These are phyloP conservation scores for Phytophthora hibernalis DNA, from an alignment of 352 stramenopile genomes.

Conservation along the genomic window DNA sequence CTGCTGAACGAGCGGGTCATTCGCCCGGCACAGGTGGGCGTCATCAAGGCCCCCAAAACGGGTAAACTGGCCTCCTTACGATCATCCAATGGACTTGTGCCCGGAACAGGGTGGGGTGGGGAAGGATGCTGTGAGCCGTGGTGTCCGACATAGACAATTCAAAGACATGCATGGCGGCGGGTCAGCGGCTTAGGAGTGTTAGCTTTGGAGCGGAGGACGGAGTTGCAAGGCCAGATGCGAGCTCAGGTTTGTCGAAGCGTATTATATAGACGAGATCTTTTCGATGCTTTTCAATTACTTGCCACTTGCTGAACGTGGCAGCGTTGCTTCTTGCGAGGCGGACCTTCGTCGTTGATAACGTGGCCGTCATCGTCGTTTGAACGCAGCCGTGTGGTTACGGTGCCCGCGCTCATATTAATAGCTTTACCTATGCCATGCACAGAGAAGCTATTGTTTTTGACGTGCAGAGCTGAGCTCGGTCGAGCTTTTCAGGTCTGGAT, in stretches of 20 bases:
- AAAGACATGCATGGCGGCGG: neutral
- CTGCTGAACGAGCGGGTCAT: slow-evolving; percentile 96
- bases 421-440: no score
- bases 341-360: no score
- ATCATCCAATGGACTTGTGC: neutral
- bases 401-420: no score
- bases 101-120: neutral
- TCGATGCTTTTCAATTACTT: slow-evolving; percentile 17
- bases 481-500: no score
- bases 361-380: no score
- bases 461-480: no score
- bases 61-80: slow-evolving; percentile 20
- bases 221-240: slow-evolving; percentile 7
- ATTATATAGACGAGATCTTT: slow-evolving; percentile 40
- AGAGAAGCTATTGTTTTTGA: no score
- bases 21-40: slow-evolving; percentile 96
- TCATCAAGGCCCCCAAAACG: slow-evolving; percentile 68
- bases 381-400: no score
- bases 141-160: no score
- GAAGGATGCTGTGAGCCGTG: no score
- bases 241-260: slow-evolving; percentile 14
- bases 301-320: neutral
- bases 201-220: slow-evolving; percentile 4
- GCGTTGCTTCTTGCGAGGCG: no score
- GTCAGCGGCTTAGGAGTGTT: slow-evolving; percentile 8